Percentiles rank a stretch among this genome's conserved stretches.
Evolutionary conservation across 2,329 filamentous ascomycete species (phyloP).

Genomic region (Diatrype stigma): DNA sequence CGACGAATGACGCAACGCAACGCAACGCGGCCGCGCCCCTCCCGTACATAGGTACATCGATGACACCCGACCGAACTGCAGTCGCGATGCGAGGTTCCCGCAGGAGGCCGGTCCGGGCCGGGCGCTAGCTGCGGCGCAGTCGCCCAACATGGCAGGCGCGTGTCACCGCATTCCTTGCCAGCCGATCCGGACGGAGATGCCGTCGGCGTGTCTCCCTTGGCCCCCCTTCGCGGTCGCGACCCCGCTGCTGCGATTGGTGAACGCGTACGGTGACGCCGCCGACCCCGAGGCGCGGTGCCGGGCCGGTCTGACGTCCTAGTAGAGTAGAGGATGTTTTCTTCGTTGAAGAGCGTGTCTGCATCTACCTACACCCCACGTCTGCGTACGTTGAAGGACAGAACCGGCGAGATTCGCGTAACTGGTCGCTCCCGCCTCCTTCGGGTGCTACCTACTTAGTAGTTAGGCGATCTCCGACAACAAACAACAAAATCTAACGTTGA

Average conservation of each 20-base stretch:
- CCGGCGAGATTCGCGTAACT: conserved; percentile 1
- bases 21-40: too few relatives aligned
- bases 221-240: neutral
- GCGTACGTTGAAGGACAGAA: neutral
- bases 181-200: neutral
- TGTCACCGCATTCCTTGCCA: conserved; percentile 3
- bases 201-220: neutral
- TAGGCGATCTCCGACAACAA: conserved; percentile 15
- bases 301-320: conserved; percentile 3
- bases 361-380: neutral
- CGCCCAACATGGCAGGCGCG: conserved; percentile 8
- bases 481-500: too few relatives aligned
- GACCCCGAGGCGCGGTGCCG: too few relatives aligned
- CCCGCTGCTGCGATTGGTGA: conserved; percentile 2
- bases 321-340: conserved; percentile 6
- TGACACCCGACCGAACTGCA: too few relatives aligned
- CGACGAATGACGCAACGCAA: too few relatives aligned
- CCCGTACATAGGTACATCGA: too few relatives aligned
- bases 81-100: too few relatives aligned
- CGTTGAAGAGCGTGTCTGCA: conserved; percentile 1
- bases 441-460: too few relatives aligned
- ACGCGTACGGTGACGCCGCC: neutral
- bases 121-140: conserved; percentile 2
- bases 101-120: too few relatives aligned
- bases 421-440: too few relatives aligned